Evolutionary conservation across 2,329 filamentous ascomycete species (phyloP).

Genomic region (Aspergillus versicolor): DNA sequence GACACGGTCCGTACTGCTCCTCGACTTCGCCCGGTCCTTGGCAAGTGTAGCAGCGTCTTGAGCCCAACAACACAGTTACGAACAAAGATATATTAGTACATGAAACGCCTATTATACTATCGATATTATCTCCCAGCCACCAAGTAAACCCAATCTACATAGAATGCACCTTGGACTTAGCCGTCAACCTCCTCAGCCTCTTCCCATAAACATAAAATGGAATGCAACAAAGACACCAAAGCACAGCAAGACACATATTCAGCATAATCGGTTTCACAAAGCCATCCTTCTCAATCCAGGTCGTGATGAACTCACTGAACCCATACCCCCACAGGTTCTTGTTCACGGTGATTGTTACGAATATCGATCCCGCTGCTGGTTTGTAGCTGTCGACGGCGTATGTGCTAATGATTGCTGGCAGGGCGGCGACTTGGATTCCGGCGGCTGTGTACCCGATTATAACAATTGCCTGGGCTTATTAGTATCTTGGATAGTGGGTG

Average conservation of each 20-base stretch:
- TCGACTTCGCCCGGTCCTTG: no score
- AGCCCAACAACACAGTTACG: no score
- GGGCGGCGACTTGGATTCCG: conserved; percentile 58
- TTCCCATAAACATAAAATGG: conserved; percentile 48
- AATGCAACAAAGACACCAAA: conserved; percentile 57
- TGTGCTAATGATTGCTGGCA: conserved; percentile 58
- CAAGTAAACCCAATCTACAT: no score
- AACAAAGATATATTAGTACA: no score
- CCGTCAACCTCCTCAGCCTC: not conserved
- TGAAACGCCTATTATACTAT: no score
- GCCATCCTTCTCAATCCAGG: conserved; percentile 51
- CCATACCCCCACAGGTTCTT: conserved; percentile 66
- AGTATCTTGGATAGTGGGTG: no score
- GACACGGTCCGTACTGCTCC: no score
- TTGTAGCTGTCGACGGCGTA: conserved; percentile 67
- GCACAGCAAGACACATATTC: conserved; percentile 53
- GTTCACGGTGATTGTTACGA: conserved; percentile 62
- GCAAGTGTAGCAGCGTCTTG: no score
- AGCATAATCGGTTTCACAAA: conserved; percentile 61
- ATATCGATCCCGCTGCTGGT: conserved; percentile 59
- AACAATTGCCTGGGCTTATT: conserved; percentile 43
- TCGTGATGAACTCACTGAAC: conserved; percentile 56
- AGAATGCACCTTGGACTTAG: no score
- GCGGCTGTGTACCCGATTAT: conserved; percentile 58
- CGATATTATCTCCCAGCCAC: no score